Conservation (phyloP, 1,284 basidiomycete genomes). For the Trichosporon sp. region DNA sequence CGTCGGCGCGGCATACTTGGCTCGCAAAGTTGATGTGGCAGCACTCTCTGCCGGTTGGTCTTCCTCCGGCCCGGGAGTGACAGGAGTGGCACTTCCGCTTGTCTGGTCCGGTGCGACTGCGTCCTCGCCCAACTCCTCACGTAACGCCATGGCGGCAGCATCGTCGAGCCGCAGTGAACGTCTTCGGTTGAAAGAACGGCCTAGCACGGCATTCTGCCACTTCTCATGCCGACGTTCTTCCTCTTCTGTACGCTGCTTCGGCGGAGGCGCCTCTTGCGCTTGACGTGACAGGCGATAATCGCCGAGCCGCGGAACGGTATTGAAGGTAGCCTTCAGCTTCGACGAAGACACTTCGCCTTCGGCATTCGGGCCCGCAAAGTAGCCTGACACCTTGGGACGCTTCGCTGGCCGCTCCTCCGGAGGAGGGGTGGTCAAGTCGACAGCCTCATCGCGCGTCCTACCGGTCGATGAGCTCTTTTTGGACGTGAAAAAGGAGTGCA, state of each 20-base stretch:
- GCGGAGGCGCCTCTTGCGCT: background rate
- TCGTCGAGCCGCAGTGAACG: conserved; percentile 45
- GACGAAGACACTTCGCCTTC: too few relatives aligned
- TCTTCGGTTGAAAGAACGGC: conserved; percentile 34
- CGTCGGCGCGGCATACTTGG: conserved; percentile 27
- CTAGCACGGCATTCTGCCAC: conserved; percentile 30
- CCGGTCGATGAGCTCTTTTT: conserved; percentile 25
- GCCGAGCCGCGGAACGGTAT: background rate
- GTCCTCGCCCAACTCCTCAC: background rate
- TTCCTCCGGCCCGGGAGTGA: conserved; percentile 11
- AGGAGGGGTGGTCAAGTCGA: conserved; percentile 33
- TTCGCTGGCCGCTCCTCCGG: conserved; percentile 28
- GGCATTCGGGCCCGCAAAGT: conserved; percentile 18
- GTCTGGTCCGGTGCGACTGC: background rate
- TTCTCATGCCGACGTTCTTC: conserved; percentile 31
- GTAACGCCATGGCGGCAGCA: conserved; percentile 27
- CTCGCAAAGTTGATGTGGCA: conserved; percentile 23
- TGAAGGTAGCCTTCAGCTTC: background rate
- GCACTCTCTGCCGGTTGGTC: conserved; percentile 19
- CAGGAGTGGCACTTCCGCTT: background rate
- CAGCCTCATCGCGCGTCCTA: conserved; percentile 16
- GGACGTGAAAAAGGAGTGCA: conserved; percentile 46
- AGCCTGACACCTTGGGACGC: conserved; percentile 23
- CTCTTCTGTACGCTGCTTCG: conserved; percentile 22
- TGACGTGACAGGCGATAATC: background rate